Evolutionary conservation across 768 basidiomycete species (phyloP), one percentile per base, ranked within the genome.

Genomic region (Boletus rufocinnamomeus): DNA sequence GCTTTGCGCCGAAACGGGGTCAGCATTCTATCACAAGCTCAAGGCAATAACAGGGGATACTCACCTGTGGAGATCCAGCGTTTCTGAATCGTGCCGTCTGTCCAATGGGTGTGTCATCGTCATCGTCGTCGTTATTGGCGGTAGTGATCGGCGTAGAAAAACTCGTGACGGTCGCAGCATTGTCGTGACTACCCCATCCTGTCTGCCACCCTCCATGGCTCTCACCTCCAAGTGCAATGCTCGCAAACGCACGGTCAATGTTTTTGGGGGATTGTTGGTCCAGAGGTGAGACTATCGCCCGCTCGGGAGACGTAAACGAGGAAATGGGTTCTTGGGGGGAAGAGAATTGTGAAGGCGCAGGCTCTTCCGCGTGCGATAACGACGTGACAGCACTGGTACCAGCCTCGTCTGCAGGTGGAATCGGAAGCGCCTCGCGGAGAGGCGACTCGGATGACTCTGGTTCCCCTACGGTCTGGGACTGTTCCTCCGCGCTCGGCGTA

Each of bases 31-130:
- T 52, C 43, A 23, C 16, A 1, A 45, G 11, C 28, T 28, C 35
- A 13, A 61, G 11, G 11, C 11, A 13, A 53, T 21, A 23, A 28
- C 21, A 11, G 1, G 13, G 13, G 32, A 38, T 17, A 56, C 58
- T 34, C 50, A 56, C 71, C 56, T 62, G 69, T 21, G 69, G 67
- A 19, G 72, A 71, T 14, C 67, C 67, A 43, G 64, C 64, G 6
- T 63, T 66, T 55, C 65, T 66, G 58, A 76, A 74, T 13, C 68
- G 66, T 23, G 71, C 71, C 19, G 72, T 75, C 56, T 84, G 84
- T 28, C 81, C 75, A 61, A 88, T 85, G 27, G 86, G 86, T 56
- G 80, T 86, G 67, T 88, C 86, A 57, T 88, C 86, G 61, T 88
- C 86, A 56, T 87, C 86, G 56, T 87, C 86, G 60, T 87, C 60